Evolutionary conservation across 345 rosid genomes (phyloP), one percentile per base, ranked within the genome.

Genomic region (Populus nigra): DNA sequence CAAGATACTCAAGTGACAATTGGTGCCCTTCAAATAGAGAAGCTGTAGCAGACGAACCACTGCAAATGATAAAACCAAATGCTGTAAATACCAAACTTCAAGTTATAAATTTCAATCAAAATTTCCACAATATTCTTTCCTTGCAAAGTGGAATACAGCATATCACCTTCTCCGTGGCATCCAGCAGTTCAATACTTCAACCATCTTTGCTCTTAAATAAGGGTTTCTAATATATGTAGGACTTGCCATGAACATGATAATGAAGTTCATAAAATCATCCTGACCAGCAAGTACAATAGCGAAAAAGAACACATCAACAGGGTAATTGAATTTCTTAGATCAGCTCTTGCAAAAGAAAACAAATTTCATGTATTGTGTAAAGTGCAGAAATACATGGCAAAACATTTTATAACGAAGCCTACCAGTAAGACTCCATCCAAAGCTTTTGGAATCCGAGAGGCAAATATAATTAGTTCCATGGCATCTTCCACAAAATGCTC

Each of bases 401-500:
- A 76, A 69, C 25, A 68, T 33, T 49, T 78, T 35, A 76, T 71
- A 36, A 69, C 8, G 12, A 16, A 77, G 63, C 88, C 70, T 89
- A 96, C 99, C 94, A 96, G 87, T 22, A 79, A 8, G 47, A 92
- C 85, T 55, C 99, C 97, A 83, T 94, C 97, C 87, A 96, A 85
- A 70, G 91, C 94, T 87, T 84, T 96, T 75, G 98, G 96, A 72
- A 96, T 94, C 79, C 96, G 87, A 7, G 98, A 94, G 77, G 97
- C 97, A 87, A 89, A 94, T 79, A 92, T 90, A 75, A 96, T 90
- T 78, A 96, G 85, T 83, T 96, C 99, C 98, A 91, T 88, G 12
- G 97, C 95, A 89, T 96, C 99, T 86, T 96, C 99, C 77, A 91
- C 90, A 86, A 96, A 96, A 89, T 96, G 98, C 89, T 96, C 98